These are phyloP conservation scores for Salvia sclarea DNA, from an alignment of 305 asterid species.

Conservation along the genomic window DNA sequence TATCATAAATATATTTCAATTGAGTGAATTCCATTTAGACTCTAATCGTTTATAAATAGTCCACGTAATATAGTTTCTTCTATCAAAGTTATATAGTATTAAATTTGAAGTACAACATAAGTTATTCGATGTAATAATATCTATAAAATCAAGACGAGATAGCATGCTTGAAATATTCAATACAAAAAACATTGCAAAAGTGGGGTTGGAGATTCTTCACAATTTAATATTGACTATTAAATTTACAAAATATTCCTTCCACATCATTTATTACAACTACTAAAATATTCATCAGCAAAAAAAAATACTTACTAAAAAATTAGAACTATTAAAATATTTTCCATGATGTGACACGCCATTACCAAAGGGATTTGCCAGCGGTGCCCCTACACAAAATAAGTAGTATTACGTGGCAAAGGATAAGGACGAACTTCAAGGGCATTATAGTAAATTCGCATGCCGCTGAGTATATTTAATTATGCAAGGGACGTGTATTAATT, in stretches of 20 bases:
- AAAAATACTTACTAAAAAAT: too few relatives aligned
- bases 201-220: not conserved
- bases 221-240: not conserved
- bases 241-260: not conserved
- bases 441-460: slow-evolving; percentile 6
- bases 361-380: not conserved
- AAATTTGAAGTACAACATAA: too few relatives aligned
- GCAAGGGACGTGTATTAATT: not conserved
- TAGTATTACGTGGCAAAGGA: slow-evolving; percentile 37
- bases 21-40: too few relatives aligned
- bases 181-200: not conserved
- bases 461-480: not conserved
- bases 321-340: not conserved
- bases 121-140: too few relatives aligned
- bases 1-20: too few relatives aligned
- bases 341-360: slow-evolving; percentile 25
- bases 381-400: slow-evolving; percentile 31
- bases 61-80: too few relatives aligned
- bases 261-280: not conserved
- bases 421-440: slow-evolving; percentile 40
- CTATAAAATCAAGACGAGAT: too few relatives aligned
- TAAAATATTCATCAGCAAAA: too few relatives aligned
- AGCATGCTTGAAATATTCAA: too few relatives aligned
- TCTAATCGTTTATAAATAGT: too few relatives aligned
- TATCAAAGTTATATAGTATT: too few relatives aligned